These are phyloP conservation scores for Bassia scoparia DNA, from an alignment of 148 eudicot species.

Conservation along the genomic window DNA sequence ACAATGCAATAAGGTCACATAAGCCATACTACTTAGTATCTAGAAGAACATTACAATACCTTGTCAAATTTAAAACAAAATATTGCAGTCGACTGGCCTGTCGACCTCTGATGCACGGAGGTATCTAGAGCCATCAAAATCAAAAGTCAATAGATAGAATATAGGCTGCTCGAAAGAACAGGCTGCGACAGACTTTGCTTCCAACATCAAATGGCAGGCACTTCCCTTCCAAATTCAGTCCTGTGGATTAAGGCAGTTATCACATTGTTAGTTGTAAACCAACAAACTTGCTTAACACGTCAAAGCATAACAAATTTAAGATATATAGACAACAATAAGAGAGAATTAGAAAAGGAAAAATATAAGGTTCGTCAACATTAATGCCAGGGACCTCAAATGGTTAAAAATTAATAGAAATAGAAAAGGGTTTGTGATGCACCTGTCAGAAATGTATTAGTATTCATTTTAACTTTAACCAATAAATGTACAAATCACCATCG, in stretches of 20 bases:
- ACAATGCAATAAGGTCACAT: not conserved
- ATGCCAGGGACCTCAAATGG: too few relatives aligned
- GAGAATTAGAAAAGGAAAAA: too few relatives aligned
- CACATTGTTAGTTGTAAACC: slow-evolving; percentile 7
- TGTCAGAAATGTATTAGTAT: not conserved
- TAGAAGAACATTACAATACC: slow-evolving; percentile 37
- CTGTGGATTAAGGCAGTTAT: slow-evolving; percentile 39
- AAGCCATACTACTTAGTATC: not conserved
- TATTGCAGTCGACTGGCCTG: slow-evolving; percentile 77
- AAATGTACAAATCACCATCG: not conserved
- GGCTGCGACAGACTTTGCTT: slow-evolving; percentile 88
- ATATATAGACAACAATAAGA: too few relatives aligned
- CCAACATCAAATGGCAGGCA: slow-evolving; percentile 92
- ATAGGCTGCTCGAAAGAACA: slow-evolving; percentile 73
- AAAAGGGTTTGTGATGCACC: not conserved
- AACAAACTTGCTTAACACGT: not conserved
- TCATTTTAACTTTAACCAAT: not conserved
- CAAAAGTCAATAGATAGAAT: slow-evolving; percentile 80
- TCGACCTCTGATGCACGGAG: slow-evolving; percentile 55
- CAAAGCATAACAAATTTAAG: not conserved
- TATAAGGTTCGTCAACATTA: too few relatives aligned
- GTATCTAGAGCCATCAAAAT: slow-evolving; percentile 50
- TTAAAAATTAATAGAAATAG: not conserved
- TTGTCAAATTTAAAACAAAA: slow-evolving; percentile 91
- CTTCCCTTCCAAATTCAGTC: slow-evolving; percentile 93